Conservation (phyloP, 2,329 filamentous ascomycete genomes). For the Ascochyta lentis region DNA sequence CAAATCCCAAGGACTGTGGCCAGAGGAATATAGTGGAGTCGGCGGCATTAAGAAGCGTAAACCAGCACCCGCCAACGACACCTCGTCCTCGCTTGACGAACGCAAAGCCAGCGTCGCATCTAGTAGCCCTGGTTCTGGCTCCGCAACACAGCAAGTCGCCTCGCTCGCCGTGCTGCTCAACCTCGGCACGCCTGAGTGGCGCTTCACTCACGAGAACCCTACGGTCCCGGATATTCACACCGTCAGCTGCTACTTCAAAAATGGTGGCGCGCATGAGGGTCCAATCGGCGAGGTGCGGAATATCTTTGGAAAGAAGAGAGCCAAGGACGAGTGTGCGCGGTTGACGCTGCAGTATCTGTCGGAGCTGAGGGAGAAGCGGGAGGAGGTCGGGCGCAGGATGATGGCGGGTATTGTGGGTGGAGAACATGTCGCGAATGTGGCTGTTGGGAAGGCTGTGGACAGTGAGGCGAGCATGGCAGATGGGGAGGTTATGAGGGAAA, state of each 20-base stretch:
- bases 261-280: slow-evolving; percentile 26
- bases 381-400: slow-evolving; percentile 15
- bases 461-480: background rate
- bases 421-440: background rate
- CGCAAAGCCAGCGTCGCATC: background rate
- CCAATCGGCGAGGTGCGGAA: slow-evolving; percentile 52
- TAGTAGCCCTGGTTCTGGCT: background rate
- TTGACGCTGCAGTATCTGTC: slow-evolving; percentile 49
- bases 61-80: background rate
- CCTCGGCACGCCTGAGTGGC: slow-evolving; percentile 34
- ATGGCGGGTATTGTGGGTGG: slow-evolving; percentile 8
- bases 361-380: slow-evolving; percentile 34
- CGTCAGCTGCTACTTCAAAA: slow-evolving; percentile 46
- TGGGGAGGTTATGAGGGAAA: background rate
- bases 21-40: slow-evolving; percentile 20
- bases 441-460: background rate
- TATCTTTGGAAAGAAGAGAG: slow-evolving; percentile 57
- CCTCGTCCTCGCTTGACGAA: background rate
- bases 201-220: slow-evolving; percentile 9
- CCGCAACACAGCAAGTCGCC: slow-evolving; percentile 27
- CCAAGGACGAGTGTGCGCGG: slow-evolving; percentile 58
- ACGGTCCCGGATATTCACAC: slow-evolving; percentile 40
- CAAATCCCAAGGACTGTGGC: slow-evolving; percentile 44
- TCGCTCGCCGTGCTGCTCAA: slow-evolving; percentile 27
- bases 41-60: slow-evolving; percentile 46